These are phyloP conservation scores for Pichia insulana DNA, from an alignment of 805 yeast species.

Conservation along the genomic window DNA sequence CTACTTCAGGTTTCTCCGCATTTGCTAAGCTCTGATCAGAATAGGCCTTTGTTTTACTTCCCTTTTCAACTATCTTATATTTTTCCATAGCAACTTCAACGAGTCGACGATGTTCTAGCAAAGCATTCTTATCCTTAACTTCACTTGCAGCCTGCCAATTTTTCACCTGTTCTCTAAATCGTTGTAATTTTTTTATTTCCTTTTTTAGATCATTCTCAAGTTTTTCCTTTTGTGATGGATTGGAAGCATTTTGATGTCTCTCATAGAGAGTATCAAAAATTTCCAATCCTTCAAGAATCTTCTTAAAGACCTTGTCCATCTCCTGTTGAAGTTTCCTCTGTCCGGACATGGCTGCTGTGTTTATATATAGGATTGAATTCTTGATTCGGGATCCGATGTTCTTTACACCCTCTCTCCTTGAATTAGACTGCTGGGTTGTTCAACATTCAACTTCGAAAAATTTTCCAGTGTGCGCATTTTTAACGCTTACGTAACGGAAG, in stretches of 20 bases:
- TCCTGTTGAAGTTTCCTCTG: conserved; percentile 38
- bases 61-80: conserved; percentile 50
- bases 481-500: neutral
- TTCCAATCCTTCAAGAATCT: conserved; percentile 48
- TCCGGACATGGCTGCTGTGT: conserved; percentile 23
- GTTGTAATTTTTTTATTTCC: conserved; percentile 50
- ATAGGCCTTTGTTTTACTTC: conserved; percentile 47
- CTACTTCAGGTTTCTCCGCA: conserved; percentile 53
- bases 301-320: conserved; percentile 55
- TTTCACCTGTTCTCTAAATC: conserved; percentile 53
- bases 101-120: conserved; percentile 36
- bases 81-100: conserved; percentile 48
- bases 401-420: too few relatives aligned
- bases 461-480: neutral
- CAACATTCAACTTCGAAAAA: neutral
- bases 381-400: too few relatives aligned
- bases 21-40: conserved; percentile 49
- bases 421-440: too few relatives aligned
- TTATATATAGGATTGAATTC: too few relatives aligned
- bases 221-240: conserved; percentile 46
- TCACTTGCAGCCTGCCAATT: conserved; percentile 49
- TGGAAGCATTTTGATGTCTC: conserved; percentile 38
- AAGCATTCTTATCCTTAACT: conserved; percentile 37
- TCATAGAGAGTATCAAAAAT: conserved; percentile 49
- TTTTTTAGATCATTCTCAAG: conserved; percentile 48